These are phyloP conservation scores for Cylindrotheca fusiformis DNA, from an alignment of 108 stramenopile genomes.

Conservation along the genomic window DNA sequence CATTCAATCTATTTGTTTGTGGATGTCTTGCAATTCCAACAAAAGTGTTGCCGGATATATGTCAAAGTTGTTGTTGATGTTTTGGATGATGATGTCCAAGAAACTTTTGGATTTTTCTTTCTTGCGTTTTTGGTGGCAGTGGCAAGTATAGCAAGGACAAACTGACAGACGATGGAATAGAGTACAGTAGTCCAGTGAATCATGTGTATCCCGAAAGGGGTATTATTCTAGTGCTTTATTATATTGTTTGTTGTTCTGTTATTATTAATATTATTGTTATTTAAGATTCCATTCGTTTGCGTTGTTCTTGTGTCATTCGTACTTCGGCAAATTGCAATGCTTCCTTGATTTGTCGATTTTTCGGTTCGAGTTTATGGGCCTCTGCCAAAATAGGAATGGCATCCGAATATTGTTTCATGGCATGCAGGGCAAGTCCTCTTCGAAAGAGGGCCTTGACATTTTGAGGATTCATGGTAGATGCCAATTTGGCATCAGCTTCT, in stretches of 20 bases:
- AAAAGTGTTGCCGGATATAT: too few relatives aligned
- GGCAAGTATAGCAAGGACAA: not conserved
- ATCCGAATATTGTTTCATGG: slow-evolving; percentile 79
- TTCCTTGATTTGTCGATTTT: slow-evolving; percentile 91
- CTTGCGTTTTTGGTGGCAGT: not conserved
- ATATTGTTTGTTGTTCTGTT: not conserved
- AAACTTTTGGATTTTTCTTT: not conserved
- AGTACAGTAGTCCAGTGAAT: too few relatives aligned
- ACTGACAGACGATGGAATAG: not conserved
- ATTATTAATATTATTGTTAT: not conserved
- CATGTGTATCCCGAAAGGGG: too few relatives aligned
- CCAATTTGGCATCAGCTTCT: slow-evolving; percentile 63
- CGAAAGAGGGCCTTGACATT: slow-evolving; percentile 90
- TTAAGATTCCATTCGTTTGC: slow-evolving; percentile 61
- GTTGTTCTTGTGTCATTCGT: slow-evolving; percentile 77
- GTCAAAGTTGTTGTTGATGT: too few relatives aligned
- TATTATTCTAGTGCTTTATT: not conserved
- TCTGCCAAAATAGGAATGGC: slow-evolving; percentile 72
- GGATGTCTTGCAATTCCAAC: too few relatives aligned
- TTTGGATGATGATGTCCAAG: too few relatives aligned
- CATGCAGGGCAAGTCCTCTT: slow-evolving; percentile 84
- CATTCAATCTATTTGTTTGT: too few relatives aligned
- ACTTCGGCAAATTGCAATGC: slow-evolving; percentile 91
- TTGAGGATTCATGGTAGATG: slow-evolving; percentile 56
- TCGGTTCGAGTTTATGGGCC: slow-evolving; percentile 85